Evolutionary conservation across 2,329 filamentous ascomycete genomes (phyloP), one percentile per base, ranked within the genome.

Genomic region (Magnaporthiopsis rhizophila): DNA sequence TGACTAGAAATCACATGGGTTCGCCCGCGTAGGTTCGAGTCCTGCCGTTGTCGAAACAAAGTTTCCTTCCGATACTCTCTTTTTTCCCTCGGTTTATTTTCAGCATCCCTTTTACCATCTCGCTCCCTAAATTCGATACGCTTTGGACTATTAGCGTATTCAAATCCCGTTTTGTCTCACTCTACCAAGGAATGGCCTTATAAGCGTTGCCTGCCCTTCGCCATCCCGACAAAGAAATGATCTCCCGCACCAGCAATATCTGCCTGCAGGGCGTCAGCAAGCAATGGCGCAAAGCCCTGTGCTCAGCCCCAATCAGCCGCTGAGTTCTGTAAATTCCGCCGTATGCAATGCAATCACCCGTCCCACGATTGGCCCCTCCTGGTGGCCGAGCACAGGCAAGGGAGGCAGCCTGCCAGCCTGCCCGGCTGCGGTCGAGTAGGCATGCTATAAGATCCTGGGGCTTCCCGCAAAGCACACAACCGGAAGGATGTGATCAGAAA

Each of bases 1-100:
- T 61, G 59, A 61, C 59, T 61, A 61, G 59, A 61, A 61, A 61
- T 61, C 59, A 61, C 59, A 45, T 61, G 59, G 59, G 59, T 61
- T 61, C 59, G 59, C 59, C 59, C 59, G 59, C 59, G 59, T 61
- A 61, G 59, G 59, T 61, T 61, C 59, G 45, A 61, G 45, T 61
- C 59, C 59, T 61, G 59, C 59, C 59, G 45, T 61, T 61, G 34
- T 61, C 59, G 59, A 15, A 26, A 26, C 9, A 28, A 2, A 45
- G 15, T 53, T 56, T 62, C 15, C 28, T 8, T 56, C 45, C 11
- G 13, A n/a, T 32, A 5, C 15, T 12, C 2, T 12, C 34, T 36
- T 62, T 12, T 7, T 32, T 62, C 53, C 26, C 15, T 30, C 24
- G 2, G 9, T 30, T 53, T 61, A 3, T 30, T n/a, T 34, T 18